Evolutionary conservation across 1,139 yeast genomes (phyloP), one percentile per base, ranked within the genome.

Genomic region (Sugiyamaella sp.): DNA sequence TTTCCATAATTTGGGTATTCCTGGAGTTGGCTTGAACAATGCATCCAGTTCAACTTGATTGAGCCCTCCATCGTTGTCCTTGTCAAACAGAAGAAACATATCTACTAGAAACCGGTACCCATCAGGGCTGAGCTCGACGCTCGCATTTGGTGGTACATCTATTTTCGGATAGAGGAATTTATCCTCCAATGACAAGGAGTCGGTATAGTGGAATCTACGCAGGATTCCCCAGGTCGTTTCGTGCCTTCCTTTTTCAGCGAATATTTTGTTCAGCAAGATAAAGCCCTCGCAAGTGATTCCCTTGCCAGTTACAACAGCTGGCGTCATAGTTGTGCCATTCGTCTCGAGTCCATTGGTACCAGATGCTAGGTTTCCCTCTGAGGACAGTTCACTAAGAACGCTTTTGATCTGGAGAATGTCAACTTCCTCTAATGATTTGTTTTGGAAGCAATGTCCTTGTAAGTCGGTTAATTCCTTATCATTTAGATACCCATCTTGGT

Each of bases 171-270:
- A 82, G 22, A 93, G 70, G 52, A 89, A 85, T 55, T 81, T 81
- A 62, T 89, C 96, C 62, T 83, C 84, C 32, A 93, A 76, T 0
- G 97, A 89, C 10, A 93, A 73, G 0, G 98, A 90, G 65, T 93
- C 95, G 0, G 98, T 91, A 64, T 93, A 93, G 65, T 89, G 88
- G 69, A 88, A 93, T 0, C 90, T 80, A 52, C 99, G 71, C 27
- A 93, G 69, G 19, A 93, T 89, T 0, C 96, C 96, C 99, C 99
- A 93, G 0, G 89, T 86, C 0, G 98, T 91, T 68, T 93, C 99
- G 67, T 93, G 98, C 42, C 98, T 75, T 0, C 99, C 99, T 43
- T 82, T 81, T 62, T 89, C 96, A 1, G 95, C 95, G 67, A 86
- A 93, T 33, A 87, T 72, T 64, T 86, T 86, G 69, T 89, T 89